Evolutionary conservation across 768 basidiomycete genomes (phyloP).

Genomic region (Lactarius vividus): DNA sequence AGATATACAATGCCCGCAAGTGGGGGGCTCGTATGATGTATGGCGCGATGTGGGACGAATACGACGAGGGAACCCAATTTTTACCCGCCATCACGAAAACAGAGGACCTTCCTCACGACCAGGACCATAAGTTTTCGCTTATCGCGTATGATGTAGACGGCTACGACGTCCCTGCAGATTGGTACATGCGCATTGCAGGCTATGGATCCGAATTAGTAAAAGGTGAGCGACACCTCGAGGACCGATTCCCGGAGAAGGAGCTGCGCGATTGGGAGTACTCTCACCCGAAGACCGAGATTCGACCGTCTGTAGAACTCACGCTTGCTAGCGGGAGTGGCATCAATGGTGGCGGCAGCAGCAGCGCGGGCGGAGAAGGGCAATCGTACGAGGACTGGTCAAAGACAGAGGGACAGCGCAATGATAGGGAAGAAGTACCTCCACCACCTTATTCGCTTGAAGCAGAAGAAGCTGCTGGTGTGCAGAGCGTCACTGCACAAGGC

Average conservation of each 20-base stretch:
- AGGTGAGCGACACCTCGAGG: constrained; percentile 13
- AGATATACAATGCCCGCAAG: constrained; percentile 64
- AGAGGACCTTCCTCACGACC: constrained; percentile 50
- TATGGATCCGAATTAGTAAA: constrained; percentile 23
- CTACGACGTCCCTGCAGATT: constrained; percentile 73
- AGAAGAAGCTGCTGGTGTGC: constrained; percentile 28
- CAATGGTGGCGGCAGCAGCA: background rate
- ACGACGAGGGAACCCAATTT: constrained; percentile 82
- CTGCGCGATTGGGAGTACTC: constrained; percentile 19
- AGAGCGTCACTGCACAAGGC: constrained; percentile 5
- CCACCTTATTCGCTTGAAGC: constrained; percentile 66
- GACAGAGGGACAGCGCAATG: constrained; percentile 39
- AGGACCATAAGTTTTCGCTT: constrained; percentile 55
- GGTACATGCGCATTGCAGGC: constrained; percentile 45
- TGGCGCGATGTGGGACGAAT: constrained; percentile 90
- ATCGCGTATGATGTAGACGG: constrained; percentile 79
- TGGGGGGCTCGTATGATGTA: constrained; percentile 66
- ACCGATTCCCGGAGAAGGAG: constrained; percentile 24
- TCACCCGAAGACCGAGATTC: constrained; percentile 18
- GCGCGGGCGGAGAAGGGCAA: constrained; percentile 25
- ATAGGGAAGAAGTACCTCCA: constrained; percentile 55
- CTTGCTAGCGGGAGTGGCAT: constrained; percentile 12
- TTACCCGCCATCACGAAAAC: constrained; percentile 68
- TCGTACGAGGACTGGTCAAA: constrained; percentile 50
- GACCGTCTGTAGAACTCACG: constrained; percentile 15